Conservation (phyloP, 2,329 filamentous ascomycete genomes). For the Pseudogymnoascus sp. region DNA sequence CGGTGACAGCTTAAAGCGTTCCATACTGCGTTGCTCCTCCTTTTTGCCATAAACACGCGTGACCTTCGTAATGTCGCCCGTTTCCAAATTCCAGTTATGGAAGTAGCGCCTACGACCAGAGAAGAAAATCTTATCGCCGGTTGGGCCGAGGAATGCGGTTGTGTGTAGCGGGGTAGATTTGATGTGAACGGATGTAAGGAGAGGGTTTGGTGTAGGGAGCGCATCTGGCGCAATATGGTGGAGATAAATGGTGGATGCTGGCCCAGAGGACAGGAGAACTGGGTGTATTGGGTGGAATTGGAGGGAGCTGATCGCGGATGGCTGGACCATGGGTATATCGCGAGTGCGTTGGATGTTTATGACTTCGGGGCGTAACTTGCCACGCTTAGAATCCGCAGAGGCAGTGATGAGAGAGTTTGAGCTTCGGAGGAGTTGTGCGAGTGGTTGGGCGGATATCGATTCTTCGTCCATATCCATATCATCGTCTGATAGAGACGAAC, state of each 20-base stretch:
- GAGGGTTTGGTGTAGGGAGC: constrained; percentile 72
- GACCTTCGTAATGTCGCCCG: constrained; percentile 76
- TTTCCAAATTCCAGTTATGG: constrained; percentile 84
- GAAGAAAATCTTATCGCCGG: constrained; percentile 75
- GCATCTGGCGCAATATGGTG: constrained; percentile 78
- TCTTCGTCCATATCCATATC: constrained; percentile 47
- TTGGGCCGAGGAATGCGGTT: constrained; percentile 68
- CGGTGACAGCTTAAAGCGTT: constrained; percentile 79
- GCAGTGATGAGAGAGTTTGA: constrained; percentile 55
- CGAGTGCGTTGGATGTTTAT: constrained; percentile 85
- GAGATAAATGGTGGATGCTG: constrained; percentile 75
- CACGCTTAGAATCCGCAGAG: constrained; percentile 46
- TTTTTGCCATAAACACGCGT: constrained; percentile 66
- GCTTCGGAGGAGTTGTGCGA: constrained; percentile 73
- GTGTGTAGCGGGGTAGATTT: constrained; percentile 75
- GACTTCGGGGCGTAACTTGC: constrained; percentile 75
- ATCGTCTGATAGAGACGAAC: constrained; percentile 32
- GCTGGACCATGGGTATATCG: constrained; percentile 73
- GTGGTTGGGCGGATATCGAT: constrained; percentile 62
- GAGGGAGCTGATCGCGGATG: constrained; percentile 71
- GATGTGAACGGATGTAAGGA: constrained; percentile 83
- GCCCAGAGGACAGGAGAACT: constrained; percentile 81
- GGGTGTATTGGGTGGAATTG: constrained; percentile 86
- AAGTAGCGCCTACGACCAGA: constrained; percentile 85
- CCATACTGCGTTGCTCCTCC: constrained; percentile 83